Conservation (phyloP, 176 grass and related monocot species). For the Pharus latifolius region DNA sequence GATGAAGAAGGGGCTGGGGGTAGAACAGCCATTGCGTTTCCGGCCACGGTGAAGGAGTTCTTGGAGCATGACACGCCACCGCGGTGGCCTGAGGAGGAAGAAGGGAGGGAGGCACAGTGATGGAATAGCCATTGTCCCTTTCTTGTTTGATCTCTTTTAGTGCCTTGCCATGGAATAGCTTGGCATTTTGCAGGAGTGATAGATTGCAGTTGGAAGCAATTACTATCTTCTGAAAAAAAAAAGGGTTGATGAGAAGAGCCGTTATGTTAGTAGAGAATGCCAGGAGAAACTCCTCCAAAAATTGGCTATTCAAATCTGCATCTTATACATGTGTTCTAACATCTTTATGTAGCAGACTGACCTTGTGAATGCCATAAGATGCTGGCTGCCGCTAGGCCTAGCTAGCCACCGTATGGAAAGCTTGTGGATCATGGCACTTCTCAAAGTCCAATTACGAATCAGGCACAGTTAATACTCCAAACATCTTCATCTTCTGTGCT, state of each 20-base stretch:
- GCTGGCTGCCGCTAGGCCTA: too few species aligned
- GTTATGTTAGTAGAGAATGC: not conserved
- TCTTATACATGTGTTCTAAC: not conserved
- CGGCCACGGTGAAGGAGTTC: constrained; percentile 39
- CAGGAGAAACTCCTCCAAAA: not conserved
- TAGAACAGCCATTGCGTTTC: constrained; percentile 11
- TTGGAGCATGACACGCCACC: constrained; percentile 27
- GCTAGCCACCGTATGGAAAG: too few species aligned
- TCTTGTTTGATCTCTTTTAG: not conserved
- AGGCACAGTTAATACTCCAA: not conserved
- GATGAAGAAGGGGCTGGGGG: not conserved
- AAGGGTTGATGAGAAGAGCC: not conserved
- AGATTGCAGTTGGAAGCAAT: not conserved
- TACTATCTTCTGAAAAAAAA: not conserved
- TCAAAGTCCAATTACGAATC: not conserved
- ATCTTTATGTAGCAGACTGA: too few species aligned
- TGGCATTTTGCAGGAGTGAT: not conserved
- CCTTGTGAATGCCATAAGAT: too few species aligned
- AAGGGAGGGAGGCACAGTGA: not conserved
- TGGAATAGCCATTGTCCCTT: not conserved
- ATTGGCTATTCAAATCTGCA: not conserved
- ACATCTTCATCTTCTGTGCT: not conserved
- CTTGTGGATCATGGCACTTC: too few species aligned
- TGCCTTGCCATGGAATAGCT: not conserved
- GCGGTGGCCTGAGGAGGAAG: not conserved